phyloP scores from a whole-genome alignment of 306 rosid species.

The Comarum palustre region DNA sequence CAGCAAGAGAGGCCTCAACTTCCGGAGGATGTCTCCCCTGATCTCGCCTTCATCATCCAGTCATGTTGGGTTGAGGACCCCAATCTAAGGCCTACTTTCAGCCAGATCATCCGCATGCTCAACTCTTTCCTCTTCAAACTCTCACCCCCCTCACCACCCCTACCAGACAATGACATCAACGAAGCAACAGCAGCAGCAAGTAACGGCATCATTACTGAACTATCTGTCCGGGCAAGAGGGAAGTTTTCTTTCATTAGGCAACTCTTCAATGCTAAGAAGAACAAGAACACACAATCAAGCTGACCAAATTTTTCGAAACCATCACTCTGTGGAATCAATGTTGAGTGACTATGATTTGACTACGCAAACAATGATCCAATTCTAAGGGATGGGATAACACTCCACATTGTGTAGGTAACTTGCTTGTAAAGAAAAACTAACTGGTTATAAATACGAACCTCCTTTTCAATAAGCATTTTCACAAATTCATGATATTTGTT shows the following conservation, averaged over 20 bases:
- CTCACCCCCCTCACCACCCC: slow-evolving; percentile 50
- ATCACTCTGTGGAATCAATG: slow-evolving; percentile 24
- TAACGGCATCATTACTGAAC: slow-evolving; percentile 52
- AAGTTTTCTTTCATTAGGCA: slow-evolving; percentile 77
- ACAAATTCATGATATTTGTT: not conserved
- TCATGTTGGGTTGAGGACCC: slow-evolving; percentile 97
- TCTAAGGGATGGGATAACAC: not conserved
- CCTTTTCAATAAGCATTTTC: not conserved
- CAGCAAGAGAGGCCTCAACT: slow-evolving; percentile 87
- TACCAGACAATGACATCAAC: slow-evolving; percentile 37
- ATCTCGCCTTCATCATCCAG: slow-evolving; percentile 74
- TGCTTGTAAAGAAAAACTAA: slow-evolving; percentile 27
- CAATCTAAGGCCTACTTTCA: slow-evolving; percentile 77
- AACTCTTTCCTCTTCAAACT: slow-evolving; percentile 63
- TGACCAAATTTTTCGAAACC: slow-evolving; percentile 35
- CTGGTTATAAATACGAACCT: slow-evolving; percentile 9
- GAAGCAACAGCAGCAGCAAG: slow-evolving; percentile 46
- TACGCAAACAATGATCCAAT: slow-evolving; percentile 10
- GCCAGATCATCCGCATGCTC: slow-evolving; percentile 84
- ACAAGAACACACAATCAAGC: slow-evolving; percentile 60
- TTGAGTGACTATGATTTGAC: slow-evolving; percentile 15
- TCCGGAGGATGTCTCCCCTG: slow-evolving; percentile 72
- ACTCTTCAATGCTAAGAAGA: slow-evolving; percentile 72
- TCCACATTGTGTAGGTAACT: slow-evolving; percentile 27
- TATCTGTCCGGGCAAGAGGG: slow-evolving; percentile 66